A percentile compares a stretch with the other conserved stretches of the same genome.
Conservation (phyloP, 1,139 yeast species). For the Fermentozyma sake region DNA sequence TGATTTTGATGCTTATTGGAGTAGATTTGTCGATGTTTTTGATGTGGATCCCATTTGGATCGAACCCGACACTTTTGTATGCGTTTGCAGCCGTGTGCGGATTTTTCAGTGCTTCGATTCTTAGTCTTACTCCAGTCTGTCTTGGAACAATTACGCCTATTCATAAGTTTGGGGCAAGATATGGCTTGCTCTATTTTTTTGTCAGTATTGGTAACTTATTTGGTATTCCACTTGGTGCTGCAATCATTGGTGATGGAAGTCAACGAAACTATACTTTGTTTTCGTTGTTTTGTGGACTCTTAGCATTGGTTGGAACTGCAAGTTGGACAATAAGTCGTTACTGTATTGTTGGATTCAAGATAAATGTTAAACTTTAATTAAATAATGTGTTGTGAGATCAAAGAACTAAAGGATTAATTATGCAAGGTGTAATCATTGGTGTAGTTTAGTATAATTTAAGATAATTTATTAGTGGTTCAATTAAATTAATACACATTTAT, state of each 20-base stretch:
- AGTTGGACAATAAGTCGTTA: constrained; percentile 33
- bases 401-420: too few species aligned
- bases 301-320: constrained; percentile 23
- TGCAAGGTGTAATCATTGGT: too few species aligned
- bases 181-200: constrained; percentile 35
- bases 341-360: constrained; percentile 27
- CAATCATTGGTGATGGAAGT: constrained; percentile 34
- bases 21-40: constrained; percentile 27
- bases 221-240: constrained; percentile 43
- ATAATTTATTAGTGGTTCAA: too few species aligned
- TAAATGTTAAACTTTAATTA: constrained; percentile 27
- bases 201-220: constrained; percentile 38
- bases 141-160: constrained; percentile 37
- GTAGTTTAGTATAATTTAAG: too few species aligned
- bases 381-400: too few species aligned
- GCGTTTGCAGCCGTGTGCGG: constrained; percentile 36
- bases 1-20: constrained; percentile 31
- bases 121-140: constrained; percentile 38
- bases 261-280: constrained; percentile 29
- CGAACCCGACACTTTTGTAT: constrained; percentile 24
- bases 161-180: constrained; percentile 36
- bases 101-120: constrained; percentile 24
- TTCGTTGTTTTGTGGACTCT: constrained; percentile 31
- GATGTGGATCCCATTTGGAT: constrained; percentile 40
- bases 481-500: too few species aligned